Evolutionary conservation across 164 flowering plant genomes (phyloP), one percentile per base, ranked within the genome.

Genomic region (Litsea cubeba): DNA sequence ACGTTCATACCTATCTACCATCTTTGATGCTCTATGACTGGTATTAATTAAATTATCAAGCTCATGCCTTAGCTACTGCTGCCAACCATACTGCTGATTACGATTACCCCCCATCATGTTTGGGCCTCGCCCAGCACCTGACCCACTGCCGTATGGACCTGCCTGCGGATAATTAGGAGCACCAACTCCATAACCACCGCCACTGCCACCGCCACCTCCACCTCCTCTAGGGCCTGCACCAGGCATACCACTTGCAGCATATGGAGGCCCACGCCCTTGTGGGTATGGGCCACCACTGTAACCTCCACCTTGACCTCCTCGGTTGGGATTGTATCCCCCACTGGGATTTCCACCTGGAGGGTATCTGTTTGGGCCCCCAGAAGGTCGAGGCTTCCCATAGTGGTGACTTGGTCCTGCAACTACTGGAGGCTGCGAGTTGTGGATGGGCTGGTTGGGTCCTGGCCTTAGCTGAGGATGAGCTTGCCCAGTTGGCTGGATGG

Each of bases 21-120:
- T 32, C 69, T 66, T 64, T 66, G 46, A 66, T 66, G 46, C 46
- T 66, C 49, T 12, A 54, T 54, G 60, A 20, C 60, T 14, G 60
- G 60, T 54, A 54, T 5, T 54, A 14, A 12, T 14, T 54, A 17
- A n/a, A 54, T 54, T 20, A 40, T 54, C 20, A 54, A 15, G 20
- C 7, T 15, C 17, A 2, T 11, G 2, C 5, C 5, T 30, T 30
- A 30, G 11, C 79, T 74, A 87, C 74, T 90, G 96, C 76, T 84
- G 95, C 98, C 98, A 93, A 54, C 88, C 88, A 76, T 92, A 89
- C 71, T 86, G 97, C 71, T 87, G 98, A 78, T 90, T 88, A 8
- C 93, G 85, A 64, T 83, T 91, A 62, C 90, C 87, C 50, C 93
- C 89, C 84, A 86, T 85, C 82, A 83, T 84, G 81, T 91, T 93